phyloP scores from a whole-genome alignment of 108 stramenopile species.

The Schizochytrium sp. region DNA sequence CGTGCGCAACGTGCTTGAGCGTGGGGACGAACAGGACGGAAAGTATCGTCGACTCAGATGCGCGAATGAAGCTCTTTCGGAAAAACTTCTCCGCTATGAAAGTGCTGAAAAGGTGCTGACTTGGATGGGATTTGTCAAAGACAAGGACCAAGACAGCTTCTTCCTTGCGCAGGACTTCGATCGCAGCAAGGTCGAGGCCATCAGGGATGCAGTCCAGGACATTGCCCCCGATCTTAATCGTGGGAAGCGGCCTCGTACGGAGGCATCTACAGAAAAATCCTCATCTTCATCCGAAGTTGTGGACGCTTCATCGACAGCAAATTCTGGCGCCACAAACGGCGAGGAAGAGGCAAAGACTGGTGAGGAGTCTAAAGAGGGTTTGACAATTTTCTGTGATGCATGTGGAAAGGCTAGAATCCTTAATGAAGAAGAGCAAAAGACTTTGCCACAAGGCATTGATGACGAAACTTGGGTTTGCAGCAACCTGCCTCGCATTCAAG shows the following conservation, averaged over 20 bases:
- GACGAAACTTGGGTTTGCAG: conserved; percentile 32
- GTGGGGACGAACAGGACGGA: neutral
- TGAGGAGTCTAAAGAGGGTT: neutral
- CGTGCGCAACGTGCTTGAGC: neutral
- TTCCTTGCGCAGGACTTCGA: too few relatives aligned
- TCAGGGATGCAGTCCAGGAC: neutral
- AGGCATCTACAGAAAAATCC: too few relatives aligned
- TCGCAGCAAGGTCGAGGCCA: neutral
- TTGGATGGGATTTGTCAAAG: neutral
- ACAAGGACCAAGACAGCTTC: neutral
- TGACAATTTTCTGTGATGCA: conserved; percentile 43
- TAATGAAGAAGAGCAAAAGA: neutral
- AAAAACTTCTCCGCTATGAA: neutral
- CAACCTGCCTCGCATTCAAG: conserved; percentile 17
- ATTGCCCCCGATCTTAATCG: neutral
- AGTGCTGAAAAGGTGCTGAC: neutral
- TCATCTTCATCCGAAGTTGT: too few relatives aligned
- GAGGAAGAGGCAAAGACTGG: neutral
- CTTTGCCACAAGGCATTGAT: conserved; percentile 9
- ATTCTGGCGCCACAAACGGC: neutral
- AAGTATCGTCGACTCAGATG: neutral
- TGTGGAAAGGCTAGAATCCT: conserved; percentile 54
- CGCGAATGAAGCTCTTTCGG: neutral
- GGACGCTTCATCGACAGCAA: neutral
- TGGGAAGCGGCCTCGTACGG: neutral